Conservation (phyloP, 345 rosid species). For the Rhizophora mangle region DNA sequence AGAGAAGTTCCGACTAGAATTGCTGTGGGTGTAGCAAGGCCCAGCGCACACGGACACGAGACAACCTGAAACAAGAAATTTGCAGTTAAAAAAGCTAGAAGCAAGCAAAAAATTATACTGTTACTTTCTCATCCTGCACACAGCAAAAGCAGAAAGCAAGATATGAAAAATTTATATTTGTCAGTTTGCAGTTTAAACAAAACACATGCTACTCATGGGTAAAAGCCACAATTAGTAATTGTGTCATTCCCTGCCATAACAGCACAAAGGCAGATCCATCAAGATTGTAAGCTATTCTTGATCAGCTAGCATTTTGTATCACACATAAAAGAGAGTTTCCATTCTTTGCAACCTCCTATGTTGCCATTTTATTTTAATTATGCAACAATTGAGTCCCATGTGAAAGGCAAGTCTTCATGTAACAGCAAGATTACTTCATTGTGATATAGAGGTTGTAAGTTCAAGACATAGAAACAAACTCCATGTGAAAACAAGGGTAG, state of each 20-base stretch:
- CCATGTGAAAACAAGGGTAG: too few relatives aligned
- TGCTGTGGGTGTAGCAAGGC: slow-evolving; percentile 98
- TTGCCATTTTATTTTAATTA: too few relatives aligned
- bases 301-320: neutral
- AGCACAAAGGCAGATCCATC: neutral
- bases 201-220: too few relatives aligned
- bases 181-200: too few relatives aligned
- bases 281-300: neutral
- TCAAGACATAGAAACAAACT: too few relatives aligned
- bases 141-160: neutral
- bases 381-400: too few relatives aligned
- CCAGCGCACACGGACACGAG: slow-evolving; percentile 96
- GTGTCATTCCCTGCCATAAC: neutral
- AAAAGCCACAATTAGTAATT: too few relatives aligned
- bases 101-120: neutral
- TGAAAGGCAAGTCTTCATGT: too few relatives aligned
- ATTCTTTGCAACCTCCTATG: neutral
- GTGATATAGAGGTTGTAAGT: too few relatives aligned
- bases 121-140: neutral
- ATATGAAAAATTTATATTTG: neutral
- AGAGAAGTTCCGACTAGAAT: slow-evolving; percentile 95
- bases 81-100: slow-evolving; percentile 7
- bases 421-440: too few relatives aligned
- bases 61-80: slow-evolving; percentile 61
- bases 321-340: neutral